Conservation (phyloP, 1,284 basidiomycete genomes). For the Moesziomyces sp. region DNA sequence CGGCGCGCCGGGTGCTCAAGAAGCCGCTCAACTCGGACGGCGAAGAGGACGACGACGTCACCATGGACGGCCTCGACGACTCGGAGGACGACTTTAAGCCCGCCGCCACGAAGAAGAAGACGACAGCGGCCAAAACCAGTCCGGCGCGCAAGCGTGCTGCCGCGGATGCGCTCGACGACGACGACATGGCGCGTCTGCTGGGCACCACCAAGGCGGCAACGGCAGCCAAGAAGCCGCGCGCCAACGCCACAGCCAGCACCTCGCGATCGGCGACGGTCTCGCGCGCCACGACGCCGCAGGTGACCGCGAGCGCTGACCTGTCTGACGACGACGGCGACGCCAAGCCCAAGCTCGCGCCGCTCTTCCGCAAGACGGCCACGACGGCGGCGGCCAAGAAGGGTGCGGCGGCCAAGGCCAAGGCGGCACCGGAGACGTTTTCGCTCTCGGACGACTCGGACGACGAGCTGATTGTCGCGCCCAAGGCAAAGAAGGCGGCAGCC, state of each 20-base stretch:
- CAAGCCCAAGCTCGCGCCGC: conserved; percentile 30
- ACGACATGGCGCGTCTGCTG: conserved; percentile 32
- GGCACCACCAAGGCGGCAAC: conserved; percentile 20
- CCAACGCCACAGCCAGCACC: conserved; percentile 13
- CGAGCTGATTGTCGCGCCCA: conserved; percentile 33
- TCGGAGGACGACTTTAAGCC: conserved; percentile 57
- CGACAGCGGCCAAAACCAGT: conserved; percentile 26
- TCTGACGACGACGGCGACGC: conserved; percentile 16
- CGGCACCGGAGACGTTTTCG: conserved; percentile 30
- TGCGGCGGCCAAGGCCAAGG: conserved; percentile 26
- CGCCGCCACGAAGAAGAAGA: conserved; percentile 35
- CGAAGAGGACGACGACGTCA: conserved; percentile 69
- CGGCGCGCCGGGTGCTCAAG: conserved; percentile 73
- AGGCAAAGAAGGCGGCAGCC: conserved; percentile 25
- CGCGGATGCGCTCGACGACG: conserved; percentile 41
- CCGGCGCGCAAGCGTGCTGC: conserved; percentile 35
- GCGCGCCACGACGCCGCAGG: conserved; percentile 40
- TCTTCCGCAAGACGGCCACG: conserved; percentile 29
- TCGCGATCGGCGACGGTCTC: conserved; percentile 26
- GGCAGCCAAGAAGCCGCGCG: conserved; percentile 28
- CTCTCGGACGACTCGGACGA: conserved; percentile 44
- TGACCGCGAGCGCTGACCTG: conserved; percentile 18
- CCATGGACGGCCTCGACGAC: conserved; percentile 29
- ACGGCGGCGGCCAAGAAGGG: conserved; percentile 15
- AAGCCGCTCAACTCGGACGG: conserved; percentile 71